phyloP scores from a whole-genome alignment of 345 rosid species.

The Psidium guajava region DNA sequence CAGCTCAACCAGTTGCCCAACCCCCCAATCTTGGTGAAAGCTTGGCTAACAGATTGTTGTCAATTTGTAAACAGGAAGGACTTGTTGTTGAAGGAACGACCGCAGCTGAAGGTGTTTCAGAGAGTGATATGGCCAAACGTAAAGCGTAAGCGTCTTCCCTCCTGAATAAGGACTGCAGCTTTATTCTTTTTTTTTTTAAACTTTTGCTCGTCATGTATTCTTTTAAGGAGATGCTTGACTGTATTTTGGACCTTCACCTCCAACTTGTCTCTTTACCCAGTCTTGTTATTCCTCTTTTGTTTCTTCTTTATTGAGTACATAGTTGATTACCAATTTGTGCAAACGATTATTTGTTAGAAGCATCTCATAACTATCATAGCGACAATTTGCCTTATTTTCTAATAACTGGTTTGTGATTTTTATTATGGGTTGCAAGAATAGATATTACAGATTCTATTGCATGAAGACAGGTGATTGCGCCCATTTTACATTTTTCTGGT shows the following conservation, averaged over 20 bases:
- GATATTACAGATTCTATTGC: not conserved
- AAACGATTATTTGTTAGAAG: not conserved
- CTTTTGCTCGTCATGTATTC: not conserved
- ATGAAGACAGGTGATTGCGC: not conserved
- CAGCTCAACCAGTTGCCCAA: not conserved
- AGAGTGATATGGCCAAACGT: conserved; percentile 64
- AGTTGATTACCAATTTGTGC: not conserved
- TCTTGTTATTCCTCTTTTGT: not conserved
- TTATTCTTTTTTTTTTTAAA: not conserved
- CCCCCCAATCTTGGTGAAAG: not conserved
- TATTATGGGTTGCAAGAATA: not conserved
- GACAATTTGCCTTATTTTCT: not conserved
- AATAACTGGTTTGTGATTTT: not conserved
- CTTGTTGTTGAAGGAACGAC: conserved; percentile 75
- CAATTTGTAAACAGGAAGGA: conserved; percentile 56
- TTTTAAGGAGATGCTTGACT: not conserved
- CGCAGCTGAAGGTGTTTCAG: conserved; percentile 85
- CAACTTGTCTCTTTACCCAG: not conserved
- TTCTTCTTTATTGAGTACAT: not conserved
- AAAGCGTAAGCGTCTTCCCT: conserved; percentile 24
- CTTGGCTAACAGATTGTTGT: not conserved
- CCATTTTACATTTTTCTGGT: not conserved
- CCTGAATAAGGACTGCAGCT: not conserved
- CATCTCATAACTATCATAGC: not conserved
- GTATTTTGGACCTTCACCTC: not conserved